Percentiles rank a stretch among this genome's conserved stretches.
Evolutionary conservation across 768 basidiomycete genomes (phyloP).

Genomic region (Tricholomella constricta): DNA sequence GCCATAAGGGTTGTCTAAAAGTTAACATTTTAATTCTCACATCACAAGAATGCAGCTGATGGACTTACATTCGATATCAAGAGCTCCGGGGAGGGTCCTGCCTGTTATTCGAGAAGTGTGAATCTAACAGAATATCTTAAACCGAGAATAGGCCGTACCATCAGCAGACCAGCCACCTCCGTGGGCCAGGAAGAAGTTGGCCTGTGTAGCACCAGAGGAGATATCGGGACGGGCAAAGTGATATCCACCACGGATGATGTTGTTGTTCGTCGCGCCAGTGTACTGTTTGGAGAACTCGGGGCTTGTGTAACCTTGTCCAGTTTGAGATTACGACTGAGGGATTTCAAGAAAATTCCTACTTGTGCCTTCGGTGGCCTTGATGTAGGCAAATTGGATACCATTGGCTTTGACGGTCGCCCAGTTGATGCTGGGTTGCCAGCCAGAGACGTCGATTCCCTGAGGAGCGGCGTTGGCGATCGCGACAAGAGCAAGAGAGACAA

Average conservation of each 20-base stretch:
- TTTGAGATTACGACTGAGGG: background rate
- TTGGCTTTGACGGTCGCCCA: constrained; percentile 54
- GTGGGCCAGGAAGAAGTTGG: constrained; percentile 56
- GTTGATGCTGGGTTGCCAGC: constrained; percentile 48
- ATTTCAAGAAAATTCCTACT: constrained; percentile 1
- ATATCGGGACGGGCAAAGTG: constrained; percentile 49
- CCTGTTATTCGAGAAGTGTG: constrained; percentile 7
- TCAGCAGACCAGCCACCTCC: constrained; percentile 44
- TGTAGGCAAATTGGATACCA: constrained; percentile 57
- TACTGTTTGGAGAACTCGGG: constrained; percentile 53
- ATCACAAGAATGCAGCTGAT: background rate
- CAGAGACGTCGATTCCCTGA: constrained; percentile 58
- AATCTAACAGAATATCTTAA: background rate
- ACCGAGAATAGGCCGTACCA: constrained; percentile 6
- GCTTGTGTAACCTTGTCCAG: constrained; percentile 38
- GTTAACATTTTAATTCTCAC: background rate
- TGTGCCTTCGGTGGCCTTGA: constrained; percentile 65
- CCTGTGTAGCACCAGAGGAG: constrained; percentile 60
- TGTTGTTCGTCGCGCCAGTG: constrained; percentile 53
- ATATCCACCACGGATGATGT: constrained; percentile 55
- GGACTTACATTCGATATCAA: constrained; percentile 61
- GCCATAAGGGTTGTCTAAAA: constrained; percentile 52
- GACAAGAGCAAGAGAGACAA: constrained; percentile 16
- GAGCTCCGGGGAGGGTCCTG: constrained; percentile 61
- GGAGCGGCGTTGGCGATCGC: constrained; percentile 29